Evolutionary conservation across 108 stramenopile genomes (phyloP).

Genomic region (Poteriospumella lacustris): DNA sequence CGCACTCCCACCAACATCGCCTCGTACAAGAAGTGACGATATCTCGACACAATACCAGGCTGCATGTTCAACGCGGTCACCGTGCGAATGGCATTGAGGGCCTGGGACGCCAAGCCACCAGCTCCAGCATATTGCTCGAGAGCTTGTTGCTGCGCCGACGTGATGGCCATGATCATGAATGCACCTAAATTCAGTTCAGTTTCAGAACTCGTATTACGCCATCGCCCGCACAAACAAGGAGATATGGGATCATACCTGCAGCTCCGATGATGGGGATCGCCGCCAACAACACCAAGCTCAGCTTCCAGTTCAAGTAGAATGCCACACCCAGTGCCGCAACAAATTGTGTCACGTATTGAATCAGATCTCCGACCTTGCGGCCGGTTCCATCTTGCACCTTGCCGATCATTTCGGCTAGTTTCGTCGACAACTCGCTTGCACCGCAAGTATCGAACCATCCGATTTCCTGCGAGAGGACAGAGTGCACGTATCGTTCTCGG

Average conservation of each 20-base stretch:
- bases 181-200: too few species aligned
- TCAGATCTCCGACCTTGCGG: conserved; percentile 40
- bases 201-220: too few species aligned
- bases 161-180: too few species aligned
- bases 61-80: conserved; percentile 45
- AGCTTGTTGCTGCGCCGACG: conserved; percentile 35
- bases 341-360: conserved; percentile 38
- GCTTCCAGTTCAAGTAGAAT: conserved; percentile 37
- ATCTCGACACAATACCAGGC: conserved; percentile 27
- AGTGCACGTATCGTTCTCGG: conserved; percentile 16
- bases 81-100: conserved; percentile 40
- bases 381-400: conserved; percentile 51
- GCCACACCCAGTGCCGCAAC: conserved; percentile 32
- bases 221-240: too few species aligned
- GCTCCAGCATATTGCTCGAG: conserved; percentile 44
- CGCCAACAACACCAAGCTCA: conserved; percentile 43
- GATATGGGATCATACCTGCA: too few species aligned
- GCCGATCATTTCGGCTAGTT: conserved; percentile 43
- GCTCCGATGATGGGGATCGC: conserved; percentile 41
- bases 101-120: conserved; percentile 49
- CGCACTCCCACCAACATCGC: conserved; percentile 43
- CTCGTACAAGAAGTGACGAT: conserved; percentile 22
- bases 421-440: conserved; percentile 47
- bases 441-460: conserved; percentile 51
- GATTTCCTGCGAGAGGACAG: conserved; percentile 39